Evolutionary conservation across 805 yeast genomes (phyloP).

Genomic region (Wickerhamiella bombiphila): DNA sequence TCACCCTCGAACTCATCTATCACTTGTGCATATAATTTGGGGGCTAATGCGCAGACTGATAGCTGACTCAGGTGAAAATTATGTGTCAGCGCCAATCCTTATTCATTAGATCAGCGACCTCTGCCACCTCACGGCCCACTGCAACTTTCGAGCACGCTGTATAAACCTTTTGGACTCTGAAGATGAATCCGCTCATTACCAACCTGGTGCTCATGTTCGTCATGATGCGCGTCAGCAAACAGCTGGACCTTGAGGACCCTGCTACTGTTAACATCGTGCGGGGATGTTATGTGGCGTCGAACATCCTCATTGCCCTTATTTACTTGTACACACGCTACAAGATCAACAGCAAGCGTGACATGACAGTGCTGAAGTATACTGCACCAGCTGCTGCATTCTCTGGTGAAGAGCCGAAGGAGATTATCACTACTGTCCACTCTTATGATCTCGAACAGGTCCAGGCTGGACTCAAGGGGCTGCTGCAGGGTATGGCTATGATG

Average conservation of each 20-base stretch:
- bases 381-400: slow-evolving; percentile 69
- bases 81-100: too few relatives aligned
- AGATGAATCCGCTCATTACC: slow-evolving; percentile 76
- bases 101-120: too few relatives aligned
- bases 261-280: slow-evolving; percentile 59
- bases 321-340: slow-evolving; percentile 49
- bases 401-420: slow-evolving; percentile 52
- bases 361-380: slow-evolving; percentile 82
- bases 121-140: background rate
- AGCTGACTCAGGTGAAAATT: too few relatives aligned
- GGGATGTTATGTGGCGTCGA: slow-evolving; percentile 52
- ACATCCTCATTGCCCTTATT: slow-evolving; percentile 44
- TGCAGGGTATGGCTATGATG: slow-evolving; percentile 91
- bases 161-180: background rate
- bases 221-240: slow-evolving; percentile 91
- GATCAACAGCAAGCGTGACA: slow-evolving; percentile 61
- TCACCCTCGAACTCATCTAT: too few relatives aligned
- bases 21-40: too few relatives aligned
- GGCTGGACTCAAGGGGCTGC: slow-evolving; percentile 62
- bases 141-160: background rate
- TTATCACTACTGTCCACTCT: slow-evolving; percentile 81
- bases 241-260: slow-evolving; percentile 79
- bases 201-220: slow-evolving; percentile 82
- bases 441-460: slow-evolving; percentile 84
- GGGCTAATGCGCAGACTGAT: too few relatives aligned